Evolutionary conservation across 2,329 filamentous ascomycete species (phyloP), one percentile per base, ranked within the genome.

Genomic region (Beauveria asiatica): DNA sequence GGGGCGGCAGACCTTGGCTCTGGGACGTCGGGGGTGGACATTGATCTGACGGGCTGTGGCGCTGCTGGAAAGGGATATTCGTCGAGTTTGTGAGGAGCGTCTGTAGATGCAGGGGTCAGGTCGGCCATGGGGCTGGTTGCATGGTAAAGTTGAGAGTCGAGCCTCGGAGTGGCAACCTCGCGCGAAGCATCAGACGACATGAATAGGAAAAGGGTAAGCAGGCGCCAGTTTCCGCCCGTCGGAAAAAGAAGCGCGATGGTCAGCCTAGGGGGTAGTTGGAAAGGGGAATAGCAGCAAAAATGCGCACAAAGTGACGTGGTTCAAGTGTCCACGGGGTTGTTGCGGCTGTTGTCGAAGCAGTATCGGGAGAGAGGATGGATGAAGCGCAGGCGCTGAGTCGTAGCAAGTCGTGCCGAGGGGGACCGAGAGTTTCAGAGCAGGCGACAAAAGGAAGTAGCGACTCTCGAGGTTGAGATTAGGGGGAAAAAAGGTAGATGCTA

Each of bases 151-250:
- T 33, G 57, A 37, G 57, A 37, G 27, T 59, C 49, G 27, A 52
- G 30, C 41, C 48, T 41, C 48, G 57, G 41, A 16, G 57, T 23
- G 56, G 55, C 55, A 42, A 50, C 48, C 3, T 39, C 48, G 48
- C 57, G 39, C 17, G 48, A 33, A 48, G 48, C 48, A 52, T 52
- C 48, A 13, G 57, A 45, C 37, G 57, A 52, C 57, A 59, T 59
- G 25, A 45, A 46, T 50, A 11, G 16, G 48, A 50, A 10, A 50
- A 17, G 2, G 17, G 27, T 27, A 37, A 16, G 33, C n/a, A 50
- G 33, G 19, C 33, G 50, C 50, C 2, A 8, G 9, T 16, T 52
- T 37, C 50, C 33, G 50, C 5, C 19, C 25, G 19, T 23, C 25
- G 13, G 13, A 10, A 33, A 17, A 27, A 37, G 41, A 19, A 42